phyloP scores from a whole-genome alignment of 1,284 basidiomycete genomes.

The Trichosporon ovoides region DNA sequence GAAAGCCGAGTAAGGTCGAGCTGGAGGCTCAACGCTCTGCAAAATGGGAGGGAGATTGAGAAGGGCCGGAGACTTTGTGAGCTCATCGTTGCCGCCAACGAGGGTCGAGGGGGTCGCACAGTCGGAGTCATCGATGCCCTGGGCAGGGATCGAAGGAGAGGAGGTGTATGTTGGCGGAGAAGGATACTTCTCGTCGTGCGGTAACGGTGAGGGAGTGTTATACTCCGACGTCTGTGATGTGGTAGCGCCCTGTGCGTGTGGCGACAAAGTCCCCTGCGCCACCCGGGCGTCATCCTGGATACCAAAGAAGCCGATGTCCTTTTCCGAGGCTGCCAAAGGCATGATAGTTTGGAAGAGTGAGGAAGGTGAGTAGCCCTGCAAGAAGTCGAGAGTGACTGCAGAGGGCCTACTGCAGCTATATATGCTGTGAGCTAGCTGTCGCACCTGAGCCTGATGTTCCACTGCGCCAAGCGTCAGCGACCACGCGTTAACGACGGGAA shows the following conservation, averaged over 20 bases:
- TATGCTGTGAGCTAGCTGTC: neutral
- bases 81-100: neutral
- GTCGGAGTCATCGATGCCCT: neutral
- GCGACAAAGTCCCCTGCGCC: neutral
- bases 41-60: neutral
- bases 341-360: neutral
- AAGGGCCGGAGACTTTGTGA: neutral
- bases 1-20: constrained; percentile 37
- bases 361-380: neutral
- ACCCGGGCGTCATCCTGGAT: neutral
- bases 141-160: neutral
- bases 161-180: neutral
- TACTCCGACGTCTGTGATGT: neutral
- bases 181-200: neutral
- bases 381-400: neutral
- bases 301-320: neutral
- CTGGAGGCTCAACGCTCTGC: neutral
- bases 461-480: neutral
- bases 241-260: neutral
- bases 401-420: neutral
- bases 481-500: neutral
- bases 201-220: neutral
- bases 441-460: neutral
- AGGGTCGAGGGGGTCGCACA: neutral
- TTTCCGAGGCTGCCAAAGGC: neutral